These are phyloP conservation scores for Trifolium dubium DNA, from an alignment of 306 rosid genomes.

Conservation along the genomic window DNA sequence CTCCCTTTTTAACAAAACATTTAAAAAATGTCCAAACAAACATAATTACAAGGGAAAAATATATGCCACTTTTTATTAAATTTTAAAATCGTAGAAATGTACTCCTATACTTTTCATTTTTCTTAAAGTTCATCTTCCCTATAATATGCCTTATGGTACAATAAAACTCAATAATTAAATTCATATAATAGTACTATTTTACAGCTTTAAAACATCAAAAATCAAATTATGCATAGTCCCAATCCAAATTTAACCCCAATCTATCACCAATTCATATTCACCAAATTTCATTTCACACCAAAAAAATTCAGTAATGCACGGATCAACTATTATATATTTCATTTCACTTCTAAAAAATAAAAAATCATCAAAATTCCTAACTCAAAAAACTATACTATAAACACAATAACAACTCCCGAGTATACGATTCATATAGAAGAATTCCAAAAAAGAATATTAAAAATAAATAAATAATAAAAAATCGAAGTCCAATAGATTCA, in stretches of 20 bases:
- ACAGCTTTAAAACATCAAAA: conserved; percentile 22
- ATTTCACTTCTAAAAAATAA: conserved; percentile 7
- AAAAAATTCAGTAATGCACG: conserved; percentile 33
- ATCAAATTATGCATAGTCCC: conserved; percentile 20
- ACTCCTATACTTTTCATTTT: neutral
- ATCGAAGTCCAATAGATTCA: conserved; percentile 55
- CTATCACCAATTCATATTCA: conserved; percentile 14
- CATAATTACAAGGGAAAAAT: neutral
- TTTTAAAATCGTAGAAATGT: no score
- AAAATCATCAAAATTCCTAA: conserved; percentile 19
- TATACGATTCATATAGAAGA: neutral
- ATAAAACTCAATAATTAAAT: conserved; percentile 10
- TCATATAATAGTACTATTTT: conserved; percentile 3
- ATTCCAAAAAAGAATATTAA: neutral
- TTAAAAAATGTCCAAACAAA: neutral
- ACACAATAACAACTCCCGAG: conserved; percentile 2
- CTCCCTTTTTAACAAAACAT: conserved; percentile 15
- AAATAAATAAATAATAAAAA: conserved; percentile 10
- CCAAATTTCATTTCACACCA: conserved; percentile 34
- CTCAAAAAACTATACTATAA: conserved; percentile 17
- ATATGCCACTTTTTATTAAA: no score
- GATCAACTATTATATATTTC: conserved; percentile 35
- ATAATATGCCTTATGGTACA: conserved; percentile 9
- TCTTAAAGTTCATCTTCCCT: conserved; percentile 28
- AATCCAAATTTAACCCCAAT: conserved; percentile 31